Base-by-base conservation (phyloP, 2,329 filamentous ascomycete species). In the Paracamarosporium sp. region DNA sequence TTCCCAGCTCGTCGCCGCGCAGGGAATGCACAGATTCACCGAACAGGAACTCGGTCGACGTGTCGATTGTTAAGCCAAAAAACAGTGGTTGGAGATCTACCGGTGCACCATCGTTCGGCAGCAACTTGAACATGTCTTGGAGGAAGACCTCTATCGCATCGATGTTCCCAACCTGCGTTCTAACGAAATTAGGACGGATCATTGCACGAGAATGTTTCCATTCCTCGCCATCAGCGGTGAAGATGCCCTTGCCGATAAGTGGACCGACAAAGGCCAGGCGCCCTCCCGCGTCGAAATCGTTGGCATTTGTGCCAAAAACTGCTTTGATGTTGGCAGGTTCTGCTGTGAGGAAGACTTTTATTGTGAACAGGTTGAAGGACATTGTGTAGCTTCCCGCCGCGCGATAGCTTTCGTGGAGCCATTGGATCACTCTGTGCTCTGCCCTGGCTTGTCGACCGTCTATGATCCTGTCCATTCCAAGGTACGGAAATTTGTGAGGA, bases 111-210 rank as follows among this genome's bases (percentile, higher is more conserved):
- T 45, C 87, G 81, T 57, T 85, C 77, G 87, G 86, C 8, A 92
- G 81, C 20, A 82, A 80, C n/a, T 80, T 77, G 25, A 90, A 78
- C 56, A 92, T 76, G 24, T 83, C 78, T 28, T 80, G 73, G 13
- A 89, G 79, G 74, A 90, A 87, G 1, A 71, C 74, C 15, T 50
- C 47, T 3, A 50, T 28, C 5, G 22, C 22, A 7, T 50, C 47
- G 13, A 50, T 28, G 24, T 50, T 30, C 1, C 33, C 33, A 12
- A 50, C 35, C n/a, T 50, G 47, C 2, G 31, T 15, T 15, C 47
- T 22, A 1, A 15, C 35, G 30, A 50, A 50, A 15, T 40, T 50
- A 1, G 47, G 47, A 3, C 47, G 33, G 13, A 50, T 50, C 33
- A 50, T 50, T 5, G 47, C 47, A 15, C 47, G 33, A 2, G 47